These are phyloP conservation scores for Nothopassalora personata DNA, from an alignment of 2,329 filamentous ascomycete species.

Conservation along the genomic window DNA sequence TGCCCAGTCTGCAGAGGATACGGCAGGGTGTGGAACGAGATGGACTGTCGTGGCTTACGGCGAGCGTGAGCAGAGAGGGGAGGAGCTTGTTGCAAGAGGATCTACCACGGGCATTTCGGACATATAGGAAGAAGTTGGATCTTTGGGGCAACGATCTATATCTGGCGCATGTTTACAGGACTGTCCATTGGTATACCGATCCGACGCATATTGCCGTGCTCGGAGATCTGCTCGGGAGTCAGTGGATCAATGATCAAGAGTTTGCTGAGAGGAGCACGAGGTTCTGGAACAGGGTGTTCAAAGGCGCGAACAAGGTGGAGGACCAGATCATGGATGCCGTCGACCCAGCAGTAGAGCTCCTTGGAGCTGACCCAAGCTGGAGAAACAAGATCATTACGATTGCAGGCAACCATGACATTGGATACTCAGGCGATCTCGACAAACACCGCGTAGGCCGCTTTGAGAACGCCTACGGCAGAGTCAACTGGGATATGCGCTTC, in stretches of 20 bases:
- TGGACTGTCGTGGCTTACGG: constrained; percentile 6
- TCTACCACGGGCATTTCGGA: constrained; percentile 60
- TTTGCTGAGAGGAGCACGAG: constrained; percentile 62
- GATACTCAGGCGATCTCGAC: constrained; percentile 88
- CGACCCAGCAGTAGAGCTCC: constrained; percentile 32
- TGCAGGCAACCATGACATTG: constrained; percentile 92
- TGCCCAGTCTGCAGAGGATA: constrained; percentile 34
- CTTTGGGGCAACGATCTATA: constrained; percentile 93
- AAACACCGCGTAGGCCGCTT: constrained; percentile 71
- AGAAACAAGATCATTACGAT: constrained; percentile 76
- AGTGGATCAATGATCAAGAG: constrained; percentile 86
- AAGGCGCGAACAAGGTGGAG: constrained; percentile 24
- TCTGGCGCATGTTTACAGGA: constrained; percentile 85
- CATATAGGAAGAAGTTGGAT: constrained; percentile 73
- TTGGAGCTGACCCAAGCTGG: constrained; percentile 56
- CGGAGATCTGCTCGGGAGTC: constrained; percentile 86
- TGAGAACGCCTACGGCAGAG: constrained; percentile 75
- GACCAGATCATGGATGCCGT: constrained; percentile 27
- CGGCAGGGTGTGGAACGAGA: constrained; percentile 9
- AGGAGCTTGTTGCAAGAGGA: constrained; percentile 47
- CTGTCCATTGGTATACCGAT: constrained; percentile 72
- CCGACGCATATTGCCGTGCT: constrained; percentile 86
- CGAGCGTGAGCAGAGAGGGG: constrained; percentile 14
- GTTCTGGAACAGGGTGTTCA: constrained; percentile 28
- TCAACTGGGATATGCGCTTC: constrained; percentile 84